Base-by-base conservation (phyloP, 441 rosid species). In the Arabidopsis hybrid region DNA sequence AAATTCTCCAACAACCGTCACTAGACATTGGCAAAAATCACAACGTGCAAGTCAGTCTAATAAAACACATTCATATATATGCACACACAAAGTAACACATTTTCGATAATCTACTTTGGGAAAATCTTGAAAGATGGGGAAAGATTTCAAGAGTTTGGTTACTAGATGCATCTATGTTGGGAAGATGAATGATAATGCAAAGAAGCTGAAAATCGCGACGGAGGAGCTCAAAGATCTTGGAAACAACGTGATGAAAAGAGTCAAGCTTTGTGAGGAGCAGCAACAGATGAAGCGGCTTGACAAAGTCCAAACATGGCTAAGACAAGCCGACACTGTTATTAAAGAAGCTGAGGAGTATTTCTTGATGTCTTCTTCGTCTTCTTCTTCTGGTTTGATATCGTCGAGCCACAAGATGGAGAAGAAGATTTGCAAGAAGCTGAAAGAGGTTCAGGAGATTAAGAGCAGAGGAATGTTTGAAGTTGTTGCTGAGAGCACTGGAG, bases 201-300 rank as follows among this genome's bases (percentile, higher is more conserved):
- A 62, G 66, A 73, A 67, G 71, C 64, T 78, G 5, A 73, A 68
- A 49, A 45, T 50, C 8, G 61, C 65, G 0, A 67, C 78, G 0
- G 81, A 78, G 4, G 78, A 78, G 31, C 81, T 78, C 65, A 78
- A 64, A 34, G 81, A 78, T 56, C 65, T 78, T 55, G 70, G 74
- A 3, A 73, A 6, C 67, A 68, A 21, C 31, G 78, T 73, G 47
- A 73, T 73, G 71, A 78, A 73, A 67, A 62, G 78, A 21, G 71
- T 78, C 38, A 73, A 78, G 50, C 57, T 68, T 45, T 72, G 53
- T 32, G 81, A 78, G n/a, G 81, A 78, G 12, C 78, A 78, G 12
- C 78, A 73, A 45, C 59, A 73, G 46, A 72, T 78, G 31, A 73
- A 72, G 67, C 67, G 62, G 16, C 67, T 78, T 1, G 81, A 78